Percentiles rank a stretch among this genome's conserved stretches.
Evolutionary conservation across 306 rosid genomes (phyloP).

Genomic region (Ceratonia siliqua): DNA sequence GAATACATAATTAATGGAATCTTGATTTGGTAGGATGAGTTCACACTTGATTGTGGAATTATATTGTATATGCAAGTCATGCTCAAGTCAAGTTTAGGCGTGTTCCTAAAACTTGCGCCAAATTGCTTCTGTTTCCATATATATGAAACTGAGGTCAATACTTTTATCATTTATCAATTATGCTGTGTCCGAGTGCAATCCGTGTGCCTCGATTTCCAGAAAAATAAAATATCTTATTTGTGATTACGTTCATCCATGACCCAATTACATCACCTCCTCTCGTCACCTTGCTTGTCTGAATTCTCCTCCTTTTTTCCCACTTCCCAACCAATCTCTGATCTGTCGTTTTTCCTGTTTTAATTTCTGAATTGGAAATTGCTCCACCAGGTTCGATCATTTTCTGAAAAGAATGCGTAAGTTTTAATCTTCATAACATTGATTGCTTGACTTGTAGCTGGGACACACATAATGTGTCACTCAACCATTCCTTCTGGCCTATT

Average conservation of each 20-base stretch:
- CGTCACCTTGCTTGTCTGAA: conserved; percentile 5
- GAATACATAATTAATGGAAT: too few species aligned
- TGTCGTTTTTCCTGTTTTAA: neutral
- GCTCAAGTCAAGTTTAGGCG: neutral
- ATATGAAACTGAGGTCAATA: neutral
- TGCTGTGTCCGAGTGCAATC: neutral
- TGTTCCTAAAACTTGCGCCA: neutral
- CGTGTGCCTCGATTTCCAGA: neutral
- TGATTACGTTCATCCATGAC: neutral
- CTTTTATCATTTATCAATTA: neutral
- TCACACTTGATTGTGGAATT: neutral
- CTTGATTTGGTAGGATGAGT: neutral
- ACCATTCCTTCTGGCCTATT: neutral
- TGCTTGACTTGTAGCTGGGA: neutral
- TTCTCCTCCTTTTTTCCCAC: conserved; percentile 15
- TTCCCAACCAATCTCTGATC: neutral
- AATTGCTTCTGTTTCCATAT: neutral
- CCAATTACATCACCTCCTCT: neutral
- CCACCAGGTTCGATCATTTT: neutral
- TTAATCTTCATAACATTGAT: too few species aligned
- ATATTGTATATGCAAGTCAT: neutral
- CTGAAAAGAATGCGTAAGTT: too few species aligned
- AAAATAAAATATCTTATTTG: too few species aligned
- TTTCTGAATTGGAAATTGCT: neutral
- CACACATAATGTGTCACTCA: neutral